Conservation (phyloP, 257 asterid genomes). For the Penstemon newberryi region DNA sequence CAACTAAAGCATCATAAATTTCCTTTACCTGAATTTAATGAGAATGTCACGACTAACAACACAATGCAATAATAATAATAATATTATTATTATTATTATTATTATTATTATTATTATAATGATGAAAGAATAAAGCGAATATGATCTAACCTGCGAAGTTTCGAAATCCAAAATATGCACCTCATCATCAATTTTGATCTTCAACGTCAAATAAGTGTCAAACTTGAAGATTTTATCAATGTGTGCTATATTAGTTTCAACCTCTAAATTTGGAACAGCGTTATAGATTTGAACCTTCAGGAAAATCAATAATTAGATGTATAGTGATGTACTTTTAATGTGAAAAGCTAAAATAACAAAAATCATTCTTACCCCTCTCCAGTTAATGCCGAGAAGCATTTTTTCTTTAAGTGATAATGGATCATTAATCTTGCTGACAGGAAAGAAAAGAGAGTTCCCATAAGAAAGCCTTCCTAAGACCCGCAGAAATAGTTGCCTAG, state of each 20-base stretch:
- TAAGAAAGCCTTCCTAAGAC: slow-evolving; percentile 85
- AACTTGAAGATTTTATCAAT: too few relatives aligned
- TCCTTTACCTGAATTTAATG: slow-evolving; percentile 45
- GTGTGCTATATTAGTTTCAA: too few relatives aligned
- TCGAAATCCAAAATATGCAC: slow-evolving; percentile 91
- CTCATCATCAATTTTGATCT: slow-evolving; percentile 96
- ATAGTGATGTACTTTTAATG: too few relatives aligned
- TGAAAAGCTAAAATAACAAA: too few relatives aligned
- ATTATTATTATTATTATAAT: too few relatives aligned
- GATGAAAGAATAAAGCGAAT: neutral
- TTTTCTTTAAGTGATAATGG: slow-evolving; percentile 92
- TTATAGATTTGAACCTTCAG: too few relatives aligned
- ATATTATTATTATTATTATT: slow-evolving; percentile 7
- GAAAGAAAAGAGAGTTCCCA: slow-evolving; percentile 94
- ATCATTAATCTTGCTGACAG: slow-evolving; percentile 93
- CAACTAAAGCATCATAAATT: slow-evolving; percentile 92
- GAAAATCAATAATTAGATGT: too few relatives aligned
- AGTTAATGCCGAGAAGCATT: slow-evolving; percentile 78
- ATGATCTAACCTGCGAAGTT: slow-evolving; percentile 70
- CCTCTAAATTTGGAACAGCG: too few relatives aligned
- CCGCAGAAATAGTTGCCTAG: slow-evolving; percentile 84
- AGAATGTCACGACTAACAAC: neutral
- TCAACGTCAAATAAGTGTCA: slow-evolving; percentile 46
- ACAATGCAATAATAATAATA: slow-evolving; percentile 3
- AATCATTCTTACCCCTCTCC: slow-evolving; percentile 10